Evolutionary conservation across 768 basidiomycete species (phyloP), one percentile per base, ranked within the genome.

Genomic region (Tulasnella sp.): DNA sequence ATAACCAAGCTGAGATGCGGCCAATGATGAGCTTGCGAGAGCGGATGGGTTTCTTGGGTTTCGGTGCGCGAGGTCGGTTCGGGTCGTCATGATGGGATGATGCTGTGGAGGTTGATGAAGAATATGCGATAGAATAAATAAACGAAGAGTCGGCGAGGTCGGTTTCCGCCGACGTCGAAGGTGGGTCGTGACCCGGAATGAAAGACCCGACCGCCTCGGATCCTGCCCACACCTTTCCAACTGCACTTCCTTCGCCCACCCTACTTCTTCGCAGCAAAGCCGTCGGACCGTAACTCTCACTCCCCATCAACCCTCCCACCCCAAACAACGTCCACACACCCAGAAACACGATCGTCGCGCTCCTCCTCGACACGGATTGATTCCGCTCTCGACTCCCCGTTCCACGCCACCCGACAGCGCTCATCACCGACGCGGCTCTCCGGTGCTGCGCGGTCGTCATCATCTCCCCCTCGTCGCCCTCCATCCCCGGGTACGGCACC

Each of bases 1-100:
- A 98, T 22, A 90, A 78, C 97, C 97, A 99, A 9, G 97, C 95
- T 70, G 91, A 94, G 69, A 94, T 86, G 2, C 97, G 89, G 1
- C 97, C 97, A 65, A 98, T 81, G 32, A 94, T 78, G 64, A 86
- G 89, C 77, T 94, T 86, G 68, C 79, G 79, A 14, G 78, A 71
- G 62, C 42, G 67, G 14, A 36, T 22, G 32, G 71, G 71, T 44
- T 40, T 72, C 34, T 35, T 36, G 29, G 62, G 71, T 47, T 47
- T 47, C 34, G 71, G 71, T 37, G 36, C n/a, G 62, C 16, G 70
- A 34, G 75, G 68, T 22, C 22, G 52, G 26, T 72, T 6, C 52
- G 40, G 52, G 35, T 74, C 69, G 32, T 47, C 67, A 37, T 63
- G 34, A 47, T 47, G 44, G 44, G 44, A 47, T 47, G 44, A 5